These are phyloP conservation scores for Globisporangium okanoganense DNA, from an alignment of 352 stramenopile genomes.

Conservation along the genomic window DNA sequence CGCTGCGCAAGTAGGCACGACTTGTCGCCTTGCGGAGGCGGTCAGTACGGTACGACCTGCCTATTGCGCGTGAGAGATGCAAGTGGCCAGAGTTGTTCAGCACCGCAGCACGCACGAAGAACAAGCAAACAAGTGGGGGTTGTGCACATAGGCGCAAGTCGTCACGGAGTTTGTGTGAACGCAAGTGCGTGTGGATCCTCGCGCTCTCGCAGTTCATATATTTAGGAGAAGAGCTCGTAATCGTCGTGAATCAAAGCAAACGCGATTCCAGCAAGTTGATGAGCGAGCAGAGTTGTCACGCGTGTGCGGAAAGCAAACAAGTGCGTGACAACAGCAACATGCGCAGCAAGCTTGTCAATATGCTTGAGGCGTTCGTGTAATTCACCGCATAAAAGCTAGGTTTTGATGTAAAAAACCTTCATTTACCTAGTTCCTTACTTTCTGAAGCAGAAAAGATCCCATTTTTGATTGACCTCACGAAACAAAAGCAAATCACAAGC, in stretches of 20 bases:
- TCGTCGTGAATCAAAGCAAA: background rate
- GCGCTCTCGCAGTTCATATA: background rate
- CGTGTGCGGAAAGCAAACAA: background rate
- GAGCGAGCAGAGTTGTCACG: background rate
- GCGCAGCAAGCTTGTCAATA: background rate
- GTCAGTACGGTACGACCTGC: background rate
- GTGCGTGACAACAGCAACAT: background rate
- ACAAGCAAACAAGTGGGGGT: no score
- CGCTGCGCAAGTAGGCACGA: slow-evolving; percentile 49
- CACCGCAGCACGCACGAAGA: no score
- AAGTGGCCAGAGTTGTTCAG: no score
- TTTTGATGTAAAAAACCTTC: background rate
- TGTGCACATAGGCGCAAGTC: background rate
- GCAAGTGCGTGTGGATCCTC: background rate
- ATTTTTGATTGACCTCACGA: slow-evolving; percentile 1
- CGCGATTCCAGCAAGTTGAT: background rate
- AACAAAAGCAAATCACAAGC: background rate
- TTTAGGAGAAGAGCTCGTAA: background rate
- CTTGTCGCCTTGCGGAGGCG: no score
- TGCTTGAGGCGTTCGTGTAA: background rate
- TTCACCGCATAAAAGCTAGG: background rate
- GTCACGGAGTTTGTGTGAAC: background rate
- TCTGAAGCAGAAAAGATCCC: slow-evolving; percentile 4
- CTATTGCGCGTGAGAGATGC: no score
- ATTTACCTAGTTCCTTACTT: background rate